Evolutionary conservation across 768 basidiomycete species (phyloP).

Genomic region (Tricholoma saponaceum): DNA sequence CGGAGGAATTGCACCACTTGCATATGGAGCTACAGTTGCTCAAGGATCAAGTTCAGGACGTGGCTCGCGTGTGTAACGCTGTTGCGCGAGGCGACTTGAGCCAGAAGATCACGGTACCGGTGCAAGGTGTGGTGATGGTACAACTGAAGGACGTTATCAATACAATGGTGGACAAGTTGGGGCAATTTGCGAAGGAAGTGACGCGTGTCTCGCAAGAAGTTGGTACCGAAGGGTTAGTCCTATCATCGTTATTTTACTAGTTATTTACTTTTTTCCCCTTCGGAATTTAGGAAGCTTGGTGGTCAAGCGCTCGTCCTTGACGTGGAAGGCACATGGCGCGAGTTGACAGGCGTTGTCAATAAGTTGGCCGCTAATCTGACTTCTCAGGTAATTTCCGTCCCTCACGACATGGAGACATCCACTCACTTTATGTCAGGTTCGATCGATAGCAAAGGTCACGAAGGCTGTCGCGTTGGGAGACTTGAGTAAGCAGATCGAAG

Average conservation of each 20-base stretch:
- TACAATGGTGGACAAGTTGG: constrained; percentile 58
- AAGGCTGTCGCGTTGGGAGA: constrained; percentile 93
- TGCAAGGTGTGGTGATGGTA: constrained; percentile 76
- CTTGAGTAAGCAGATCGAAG: constrained; percentile 85
- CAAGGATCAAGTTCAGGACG: constrained; percentile 82
- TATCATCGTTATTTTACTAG: too few species aligned
- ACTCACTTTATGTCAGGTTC: constrained; percentile 39
- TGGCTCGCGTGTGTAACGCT: constrained; percentile 77
- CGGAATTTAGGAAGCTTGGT: constrained; percentile 83
- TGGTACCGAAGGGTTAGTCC: too few species aligned
- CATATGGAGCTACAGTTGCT: constrained; percentile 61
- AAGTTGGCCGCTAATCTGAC: constrained; percentile 78
- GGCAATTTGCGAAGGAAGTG: constrained; percentile 89
- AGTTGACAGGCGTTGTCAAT: constrained; percentile 80
- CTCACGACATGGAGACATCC: neutral
- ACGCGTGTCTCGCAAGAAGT: too few species aligned
- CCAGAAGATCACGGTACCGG: constrained; percentile 76
- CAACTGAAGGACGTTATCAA: constrained; percentile 80
- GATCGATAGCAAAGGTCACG: constrained; percentile 88
- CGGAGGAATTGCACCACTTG: neutral
- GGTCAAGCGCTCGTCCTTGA: constrained; percentile 84
- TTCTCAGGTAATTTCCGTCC: constrained; percentile 44
- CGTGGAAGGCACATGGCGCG: constrained; percentile 86
- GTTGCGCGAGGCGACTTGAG: constrained; percentile 73
- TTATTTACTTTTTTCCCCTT: too few species aligned